A percentile compares a stretch with the other conserved stretches of the same genome.
Evolutionary conservation across 805 yeast species (phyloP).

Genomic region (Kockiozyma suomiensis): DNA sequence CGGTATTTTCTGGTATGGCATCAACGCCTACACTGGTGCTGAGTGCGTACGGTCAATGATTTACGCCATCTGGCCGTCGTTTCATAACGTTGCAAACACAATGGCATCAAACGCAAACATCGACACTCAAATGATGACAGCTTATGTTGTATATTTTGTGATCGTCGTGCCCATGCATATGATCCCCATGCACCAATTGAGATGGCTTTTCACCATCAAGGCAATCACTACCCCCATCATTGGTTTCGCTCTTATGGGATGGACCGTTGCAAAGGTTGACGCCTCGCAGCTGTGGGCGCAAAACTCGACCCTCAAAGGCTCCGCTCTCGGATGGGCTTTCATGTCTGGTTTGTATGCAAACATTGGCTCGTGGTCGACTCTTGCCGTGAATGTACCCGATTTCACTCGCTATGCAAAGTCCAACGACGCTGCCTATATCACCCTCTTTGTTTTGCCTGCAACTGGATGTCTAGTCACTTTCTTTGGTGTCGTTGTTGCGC

Average conservation of each 20-base stretch:
- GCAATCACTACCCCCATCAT: conserved; percentile 79
- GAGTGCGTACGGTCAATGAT: conserved; percentile 79
- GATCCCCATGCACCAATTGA: conserved; percentile 77
- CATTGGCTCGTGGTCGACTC: conserved; percentile 41
- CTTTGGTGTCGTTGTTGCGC: conserved; percentile 30
- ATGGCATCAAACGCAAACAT: conserved; percentile 29
- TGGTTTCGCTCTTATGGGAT: conserved; percentile 76
- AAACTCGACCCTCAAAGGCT: conserved; percentile 51
- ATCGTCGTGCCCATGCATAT: conserved; percentile 77
- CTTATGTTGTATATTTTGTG: conserved; percentile 82
- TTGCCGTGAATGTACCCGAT: conserved; percentile 54
- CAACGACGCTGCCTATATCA: conserved; percentile 33
- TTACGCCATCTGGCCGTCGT: conserved; percentile 64
- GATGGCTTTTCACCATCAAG: conserved; percentile 82
- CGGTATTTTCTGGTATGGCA: conserved; percentile 87
- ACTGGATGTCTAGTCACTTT: conserved; percentile 23
- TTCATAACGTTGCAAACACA: conserved; percentile 47
- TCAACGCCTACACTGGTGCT: conserved; percentile 83
- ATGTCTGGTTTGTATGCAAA: conserved; percentile 57
- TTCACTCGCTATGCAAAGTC: conserved; percentile 52
- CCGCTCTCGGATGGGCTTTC: conserved; percentile 76
- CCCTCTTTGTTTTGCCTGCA: conserved; percentile 19
- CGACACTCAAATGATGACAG: conserved; percentile 58
- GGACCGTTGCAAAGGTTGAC: conserved; percentile 75
- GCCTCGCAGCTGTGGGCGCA: conserved; percentile 6